Conservation (phyloP, 805 yeast genomes). For the Kluyveromyces lactis region DNA sequence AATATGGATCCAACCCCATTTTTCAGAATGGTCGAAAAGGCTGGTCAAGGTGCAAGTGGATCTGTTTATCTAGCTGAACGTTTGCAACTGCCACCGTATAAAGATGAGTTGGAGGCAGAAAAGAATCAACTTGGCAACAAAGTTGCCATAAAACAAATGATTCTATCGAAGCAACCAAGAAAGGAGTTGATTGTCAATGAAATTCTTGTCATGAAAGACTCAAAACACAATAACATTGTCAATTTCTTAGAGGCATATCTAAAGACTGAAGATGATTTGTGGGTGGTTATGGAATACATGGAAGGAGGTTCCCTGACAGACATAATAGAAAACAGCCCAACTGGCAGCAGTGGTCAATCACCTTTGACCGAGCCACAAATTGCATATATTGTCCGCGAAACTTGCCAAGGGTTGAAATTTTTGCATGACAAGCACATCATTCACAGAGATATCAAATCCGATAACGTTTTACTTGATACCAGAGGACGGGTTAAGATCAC, state of each 20-base stretch:
- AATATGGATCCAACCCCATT: constrained; percentile 78
- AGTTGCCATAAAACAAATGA: constrained; percentile 97
- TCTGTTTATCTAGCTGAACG: constrained; percentile 83
- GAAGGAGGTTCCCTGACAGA: constrained; percentile 98
- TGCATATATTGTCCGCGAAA: constrained; percentile 83
- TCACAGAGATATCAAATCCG: constrained; percentile 95
- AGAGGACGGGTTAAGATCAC: constrained; percentile 87
- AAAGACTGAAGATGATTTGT: constrained; percentile 68
- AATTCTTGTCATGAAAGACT: constrained; percentile 92
- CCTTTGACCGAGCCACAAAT: constrained; percentile 77
- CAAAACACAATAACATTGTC: constrained; percentile 90
- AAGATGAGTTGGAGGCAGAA: constrained; percentile 10
- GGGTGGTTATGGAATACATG: constrained; percentile 99
- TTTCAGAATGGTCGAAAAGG: constrained; percentile 69
- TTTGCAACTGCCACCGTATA: constrained; percentile 32
- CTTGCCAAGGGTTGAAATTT: constrained; percentile 84
- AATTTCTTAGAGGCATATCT: constrained; percentile 88
- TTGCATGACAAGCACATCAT: constrained; percentile 88
- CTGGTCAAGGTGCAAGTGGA: constrained; percentile 98
- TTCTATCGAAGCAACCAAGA: constrained; percentile 80
- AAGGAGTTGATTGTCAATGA: constrained; percentile 94
- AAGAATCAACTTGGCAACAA: constrained; percentile 41
- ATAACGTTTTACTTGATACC: constrained; percentile 78
- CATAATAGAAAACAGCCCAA: constrained; percentile 81
- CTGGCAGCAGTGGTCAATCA: constrained; percentile 27